Conservation (phyloP, 2,329 filamentous ascomycete species). For the Penicillium olsonii region DNA sequence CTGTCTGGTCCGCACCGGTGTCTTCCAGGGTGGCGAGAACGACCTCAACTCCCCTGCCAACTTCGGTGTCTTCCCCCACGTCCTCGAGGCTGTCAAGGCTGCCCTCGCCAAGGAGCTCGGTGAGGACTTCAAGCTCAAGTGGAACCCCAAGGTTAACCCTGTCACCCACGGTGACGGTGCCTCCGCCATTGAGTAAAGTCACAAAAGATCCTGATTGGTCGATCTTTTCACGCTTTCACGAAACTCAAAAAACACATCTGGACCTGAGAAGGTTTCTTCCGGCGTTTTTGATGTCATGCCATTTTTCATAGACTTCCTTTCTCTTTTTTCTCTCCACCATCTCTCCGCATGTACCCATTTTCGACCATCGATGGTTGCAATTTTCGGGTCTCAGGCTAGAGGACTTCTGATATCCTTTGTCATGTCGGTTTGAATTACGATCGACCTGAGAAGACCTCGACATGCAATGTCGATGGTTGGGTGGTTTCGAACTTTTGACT, state of each 20-base stretch:
- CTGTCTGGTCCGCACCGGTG: conserved; percentile 74
- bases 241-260: conserved; percentile 13
- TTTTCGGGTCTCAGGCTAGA: conserved; percentile 8
- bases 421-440: conserved; percentile 8
- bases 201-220: background rate
- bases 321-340: conserved; percentile 1
- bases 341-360: conserved; percentile 4
- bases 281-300: conserved; percentile 8
- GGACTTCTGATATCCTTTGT: conserved; percentile 19
- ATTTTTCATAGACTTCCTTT: conserved; percentile 14
- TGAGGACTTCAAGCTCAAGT: conserved; percentile 72
- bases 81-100: conserved; percentile 69
- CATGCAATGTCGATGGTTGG: conserved; percentile 16
- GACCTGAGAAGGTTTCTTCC: conserved; percentile 7
- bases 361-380: no score
- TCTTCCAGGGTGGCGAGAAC: conserved; percentile 75
- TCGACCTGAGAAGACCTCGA: conserved; percentile 11
- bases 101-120: conserved; percentile 70
- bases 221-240: conserved; percentile 16
- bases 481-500: conserved; percentile 11
- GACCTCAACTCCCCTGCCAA: conserved; percentile 75
- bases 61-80: conserved; percentile 74
- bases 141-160: conserved; percentile 71
- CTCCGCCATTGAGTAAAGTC: conserved; percentile 58
- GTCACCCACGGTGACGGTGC: conserved; percentile 56